phyloP scores from a whole-genome alignment of 768 basidiomycete genomes.

The Mycena rebaudengoi region DNA sequence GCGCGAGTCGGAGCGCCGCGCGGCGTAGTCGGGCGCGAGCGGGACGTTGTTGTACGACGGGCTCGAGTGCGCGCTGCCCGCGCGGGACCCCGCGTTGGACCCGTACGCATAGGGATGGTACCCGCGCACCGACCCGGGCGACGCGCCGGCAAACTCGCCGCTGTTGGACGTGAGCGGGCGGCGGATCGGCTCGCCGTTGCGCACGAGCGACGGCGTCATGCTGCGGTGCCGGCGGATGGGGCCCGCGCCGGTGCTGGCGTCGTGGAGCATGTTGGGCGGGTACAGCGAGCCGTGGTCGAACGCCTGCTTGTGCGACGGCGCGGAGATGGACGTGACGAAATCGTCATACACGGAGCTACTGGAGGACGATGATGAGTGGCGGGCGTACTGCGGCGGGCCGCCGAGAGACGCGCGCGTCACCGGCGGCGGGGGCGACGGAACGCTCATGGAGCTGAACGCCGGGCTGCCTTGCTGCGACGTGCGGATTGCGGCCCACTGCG shows the following conservation, averaged over 20 bases:
- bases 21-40: slow-evolving; percentile 43
- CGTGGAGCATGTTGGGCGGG: slow-evolving; percentile 50
- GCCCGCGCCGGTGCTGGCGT: slow-evolving; percentile 27
- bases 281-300: slow-evolving; percentile 70
- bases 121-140: slow-evolving; percentile 53
- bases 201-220: slow-evolving; percentile 74
- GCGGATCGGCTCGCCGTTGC: slow-evolving; percentile 60
- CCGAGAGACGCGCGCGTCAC: slow-evolving; percentile 27
- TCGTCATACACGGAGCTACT: slow-evolving; percentile 45
- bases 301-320: slow-evolving; percentile 72
- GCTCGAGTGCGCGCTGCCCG: slow-evolving; percentile 55
- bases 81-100: slow-evolving; percentile 37
- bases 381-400: slow-evolving; percentile 7
- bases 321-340: slow-evolving; percentile 63
- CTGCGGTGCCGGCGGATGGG: slow-evolving; percentile 70
- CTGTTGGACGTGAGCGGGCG: slow-evolving; percentile 57
- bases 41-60: slow-evolving; percentile 52
- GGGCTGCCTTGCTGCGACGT: slow-evolving; percentile 46
- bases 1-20: slow-evolving; percentile 48
- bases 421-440: slow-evolving; percentile 48
- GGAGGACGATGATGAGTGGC: slow-evolving; percentile 39
- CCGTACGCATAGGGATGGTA: slow-evolving; percentile 67
- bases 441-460: slow-evolving; percentile 49
- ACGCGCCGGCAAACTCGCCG: slow-evolving; percentile 46
- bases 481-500: slow-evolving; percentile 47